Evolutionary conservation across 495 filamentous ascomycete genomes (phyloP).

Genomic region (Cudoniella acicularis): DNA sequence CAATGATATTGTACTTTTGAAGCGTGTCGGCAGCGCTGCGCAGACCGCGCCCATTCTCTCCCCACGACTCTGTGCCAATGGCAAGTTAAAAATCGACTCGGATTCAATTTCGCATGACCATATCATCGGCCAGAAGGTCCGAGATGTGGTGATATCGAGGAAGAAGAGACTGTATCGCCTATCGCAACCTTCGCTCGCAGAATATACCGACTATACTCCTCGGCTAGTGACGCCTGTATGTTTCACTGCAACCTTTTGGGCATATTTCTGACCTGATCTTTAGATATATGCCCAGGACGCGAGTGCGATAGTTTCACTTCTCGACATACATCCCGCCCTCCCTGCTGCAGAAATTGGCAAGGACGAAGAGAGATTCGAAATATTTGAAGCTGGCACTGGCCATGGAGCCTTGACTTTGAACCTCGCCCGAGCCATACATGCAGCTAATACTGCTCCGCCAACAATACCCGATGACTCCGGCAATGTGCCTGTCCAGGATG

Average conservation of each 20-base stretch:
- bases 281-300: slow-evolving; percentile 74
- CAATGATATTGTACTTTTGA: slow-evolving; percentile 21
- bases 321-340: slow-evolving; percentile 62
- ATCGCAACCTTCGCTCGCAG: slow-evolving; percentile 61
- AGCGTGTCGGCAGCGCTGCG: background rate
- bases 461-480: slow-evolving; percentile 1
- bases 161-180: slow-evolving; percentile 51
- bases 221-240: slow-evolving; percentile 70
- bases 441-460: slow-evolving; percentile 51
- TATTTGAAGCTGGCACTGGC: slow-evolving; percentile 79
- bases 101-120: slow-evolving; percentile 53
- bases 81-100: slow-evolving; percentile 42
- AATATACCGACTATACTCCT: slow-evolving; percentile 62
- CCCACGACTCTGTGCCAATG: slow-evolving; percentile 42
- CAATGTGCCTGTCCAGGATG: background rate
- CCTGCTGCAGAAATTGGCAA: slow-evolving; percentile 24
- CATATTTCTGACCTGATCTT: background rate
- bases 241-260: background rate
- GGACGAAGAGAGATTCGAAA: slow-evolving; percentile 46
- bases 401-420: slow-evolving; percentile 73
- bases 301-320: slow-evolving; percentile 64
- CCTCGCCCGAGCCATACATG: slow-evolving; percentile 71
- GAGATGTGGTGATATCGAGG: slow-evolving; percentile 50
- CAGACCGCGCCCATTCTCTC: slow-evolving; percentile 24
- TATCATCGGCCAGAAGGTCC: slow-evolving; percentile 59